Evolutionary conservation across 75 land plant species (phyloP), one percentile per base, ranked within the genome.

Genomic region (Cryptomeria japonica): DNA sequence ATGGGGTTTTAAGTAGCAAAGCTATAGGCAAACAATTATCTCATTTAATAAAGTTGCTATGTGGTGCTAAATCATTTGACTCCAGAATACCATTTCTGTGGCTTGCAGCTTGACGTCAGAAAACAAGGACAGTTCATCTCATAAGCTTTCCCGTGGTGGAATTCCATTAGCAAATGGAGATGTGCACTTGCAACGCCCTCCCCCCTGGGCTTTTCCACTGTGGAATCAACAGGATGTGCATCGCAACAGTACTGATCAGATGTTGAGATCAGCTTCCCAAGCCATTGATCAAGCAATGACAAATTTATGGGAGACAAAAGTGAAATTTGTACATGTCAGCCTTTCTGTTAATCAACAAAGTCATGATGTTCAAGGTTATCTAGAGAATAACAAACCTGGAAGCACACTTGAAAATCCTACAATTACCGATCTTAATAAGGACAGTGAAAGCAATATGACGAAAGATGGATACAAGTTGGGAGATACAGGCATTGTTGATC

Each of bases 111-210:
- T 31, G 49, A 85, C 47, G 13, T 34, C 86, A 85, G 58, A 55
- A 85, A 85, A 55, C 68, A 85, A 37, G 39, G 18, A 90, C n/a
- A 80, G 88, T 38, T 80, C 58, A 47, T 9, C 91, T 39, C 94
- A 93, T 76, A 97, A 96, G 91, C 93, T 96, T 68, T 95, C 99
- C 47, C 94, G 90, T 86, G 96, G 99, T 84, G 99, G 99, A 32
- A 98, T 98, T 87, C 99, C 99, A 72, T 89, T 98, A 42, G 99
- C 99, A 89, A 96, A 97, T 93, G 98, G 99, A 61, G 97, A 97
- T 93, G 99, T 92, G 76, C 93, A 96, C 37, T 68, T 96, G 86
- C 99, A 93, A 83, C 96, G 96, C 87, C 99, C 99, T 38, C 99
- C 99, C 61, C 99, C 99, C 36, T 98, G 99, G 99, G 99, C 99